Conservation (phyloP, 257 asterid genomes). For the Solanum lycopersicoides region DNA sequence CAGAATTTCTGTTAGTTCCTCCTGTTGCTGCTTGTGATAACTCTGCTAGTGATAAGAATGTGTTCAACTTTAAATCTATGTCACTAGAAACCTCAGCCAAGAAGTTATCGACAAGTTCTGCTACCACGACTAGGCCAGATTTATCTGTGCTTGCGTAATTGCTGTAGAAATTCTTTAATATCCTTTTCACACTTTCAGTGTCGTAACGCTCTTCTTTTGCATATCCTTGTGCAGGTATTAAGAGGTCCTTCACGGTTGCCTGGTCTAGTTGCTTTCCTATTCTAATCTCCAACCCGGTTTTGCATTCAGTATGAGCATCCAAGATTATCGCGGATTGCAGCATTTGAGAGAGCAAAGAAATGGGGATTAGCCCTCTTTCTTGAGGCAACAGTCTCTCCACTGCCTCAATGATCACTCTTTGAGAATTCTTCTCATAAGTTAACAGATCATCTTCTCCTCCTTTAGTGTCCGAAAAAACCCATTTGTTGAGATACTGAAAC, state of each 20-base stretch:
- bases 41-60: slow-evolving; percentile 27
- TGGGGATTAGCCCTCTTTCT: slow-evolving; percentile 24
- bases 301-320: slow-evolving; percentile 44
- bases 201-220: slow-evolving; percentile 48
- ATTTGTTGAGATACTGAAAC: slow-evolving; percentile 32
- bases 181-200: slow-evolving; percentile 51
- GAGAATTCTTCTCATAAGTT: slow-evolving; percentile 6
- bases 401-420: slow-evolving; percentile 50
- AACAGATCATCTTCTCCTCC: slow-evolving; percentile 14
- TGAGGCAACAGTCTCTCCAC: slow-evolving; percentile 41
- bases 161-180: slow-evolving; percentile 48
- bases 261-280: slow-evolving; percentile 59
- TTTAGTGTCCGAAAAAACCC: slow-evolving; percentile 32
- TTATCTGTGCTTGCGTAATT: slow-evolving; percentile 19
- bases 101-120: slow-evolving; percentile 52
- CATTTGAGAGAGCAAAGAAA: slow-evolving; percentile 41
- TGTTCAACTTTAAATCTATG: slow-evolving; percentile 28
- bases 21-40: slow-evolving; percentile 36
- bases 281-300: slow-evolving; percentile 35
- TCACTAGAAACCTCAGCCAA: slow-evolving; percentile 59
- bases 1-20: slow-evolving; percentile 22
- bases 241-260: slow-evolving; percentile 40
- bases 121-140: slow-evolving; percentile 23
- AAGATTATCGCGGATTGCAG: slow-evolving; percentile 36
- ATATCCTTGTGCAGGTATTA: slow-evolving; percentile 55